Percentiles rank a stretch among this genome's conserved stretches.
Evolutionary conservation across 2,329 filamentous ascomycete species (phyloP).

Genomic region (Talaromyces verruculosus): DNA sequence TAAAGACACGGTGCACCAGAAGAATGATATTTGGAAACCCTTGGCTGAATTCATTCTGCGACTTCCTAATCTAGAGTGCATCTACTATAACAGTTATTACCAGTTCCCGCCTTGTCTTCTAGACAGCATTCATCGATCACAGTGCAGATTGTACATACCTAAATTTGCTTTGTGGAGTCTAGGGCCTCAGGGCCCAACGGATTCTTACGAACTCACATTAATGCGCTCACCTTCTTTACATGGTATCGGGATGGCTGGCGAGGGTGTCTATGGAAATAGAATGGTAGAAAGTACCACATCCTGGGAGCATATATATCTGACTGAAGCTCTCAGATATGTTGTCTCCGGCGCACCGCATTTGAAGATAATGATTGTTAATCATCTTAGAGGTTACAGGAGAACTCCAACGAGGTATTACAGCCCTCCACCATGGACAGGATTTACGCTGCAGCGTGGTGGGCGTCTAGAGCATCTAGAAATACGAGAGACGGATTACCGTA

Average conservation of each 20-base stretch:
- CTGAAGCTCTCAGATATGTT: slow-evolving; percentile 2
- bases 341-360: neutral
- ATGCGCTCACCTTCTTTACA: neutral
- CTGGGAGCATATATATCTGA: neutral
- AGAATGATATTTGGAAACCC: neutral
- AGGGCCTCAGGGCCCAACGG: neutral
- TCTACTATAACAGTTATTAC: neutral
- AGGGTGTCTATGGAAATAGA: neutral
- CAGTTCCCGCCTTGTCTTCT: slow-evolving; percentile 5
- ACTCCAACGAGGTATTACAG: neutral
- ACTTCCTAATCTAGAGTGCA: neutral
- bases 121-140: neutral
- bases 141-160: slow-evolving; percentile 3
- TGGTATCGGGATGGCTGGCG: neutral
- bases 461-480: neutral
- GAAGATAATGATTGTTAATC: neutral
- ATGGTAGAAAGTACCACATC: neutral
- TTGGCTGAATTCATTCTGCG: neutral
- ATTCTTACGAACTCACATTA: neutral
- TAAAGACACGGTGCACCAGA: slow-evolving; percentile 3
- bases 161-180: neutral
- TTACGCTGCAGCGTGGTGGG: neutral
- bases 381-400: neutral
- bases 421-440: neutral
- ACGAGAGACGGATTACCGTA: neutral